A percentile compares a stretch with the other conserved stretches of the same genome.
phyloP scores from a whole-genome alignment of 352 stramenopile genomes.

The Globisporangium spinosum region DNA sequence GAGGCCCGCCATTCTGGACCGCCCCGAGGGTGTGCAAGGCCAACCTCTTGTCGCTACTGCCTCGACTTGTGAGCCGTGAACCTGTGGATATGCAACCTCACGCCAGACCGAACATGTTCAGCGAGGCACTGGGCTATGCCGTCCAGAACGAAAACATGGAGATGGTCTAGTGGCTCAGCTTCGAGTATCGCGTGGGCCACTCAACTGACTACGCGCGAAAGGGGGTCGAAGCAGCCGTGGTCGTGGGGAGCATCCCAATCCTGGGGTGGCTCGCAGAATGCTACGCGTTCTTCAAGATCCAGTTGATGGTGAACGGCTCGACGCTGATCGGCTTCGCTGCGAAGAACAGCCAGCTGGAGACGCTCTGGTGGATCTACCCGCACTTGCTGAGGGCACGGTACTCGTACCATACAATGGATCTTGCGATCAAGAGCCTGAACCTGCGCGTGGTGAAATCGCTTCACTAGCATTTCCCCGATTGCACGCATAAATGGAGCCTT shows the following conservation, averaged over 20 bases:
- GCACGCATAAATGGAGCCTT: background rate
- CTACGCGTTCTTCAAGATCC: background rate
- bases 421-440: background rate
- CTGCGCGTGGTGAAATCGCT: background rate
- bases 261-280: background rate
- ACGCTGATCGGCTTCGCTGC: background rate
- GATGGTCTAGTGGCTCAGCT: slow-evolving; percentile 7
- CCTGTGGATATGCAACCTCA: background rate
- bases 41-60: background rate
- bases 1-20: background rate
- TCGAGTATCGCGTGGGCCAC: background rate
- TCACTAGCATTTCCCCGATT: background rate
- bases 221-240: background rate
- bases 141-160: background rate
- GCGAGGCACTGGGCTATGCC: background rate
- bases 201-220: background rate
- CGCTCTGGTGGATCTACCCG: background rate
- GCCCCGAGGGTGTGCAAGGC: background rate
- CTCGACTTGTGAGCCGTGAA: background rate
- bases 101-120: background rate
- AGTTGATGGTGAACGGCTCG: background rate
- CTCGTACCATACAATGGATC: background rate
- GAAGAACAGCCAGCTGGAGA: background rate
- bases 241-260: background rate
- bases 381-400: background rate